Base-by-base conservation (phyloP, 768 basidiomycete species). In the Phaffia tasmanica region DNA sequence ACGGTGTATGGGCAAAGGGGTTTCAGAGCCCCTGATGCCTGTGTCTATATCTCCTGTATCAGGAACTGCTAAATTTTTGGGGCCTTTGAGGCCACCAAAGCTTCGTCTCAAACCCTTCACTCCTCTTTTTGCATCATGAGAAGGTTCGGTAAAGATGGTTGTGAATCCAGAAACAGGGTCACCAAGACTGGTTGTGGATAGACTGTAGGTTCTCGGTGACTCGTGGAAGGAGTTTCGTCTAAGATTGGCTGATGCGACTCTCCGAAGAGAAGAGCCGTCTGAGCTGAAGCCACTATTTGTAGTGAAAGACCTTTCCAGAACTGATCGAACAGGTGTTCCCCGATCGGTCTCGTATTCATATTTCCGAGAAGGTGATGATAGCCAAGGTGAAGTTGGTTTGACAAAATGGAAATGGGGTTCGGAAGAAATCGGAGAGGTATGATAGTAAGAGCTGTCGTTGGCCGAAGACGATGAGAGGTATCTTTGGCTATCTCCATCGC, bases 191-290 rank as follows among this genome's bases (percentile, higher is more conserved):
- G 35, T 42, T 42, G 35, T 42, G 4, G 35, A 42, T 11, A 42
- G 11, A 42, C 11, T 42, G 35, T 42, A 42, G 35, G 35, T 42
- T 42, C 11, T 42, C 11, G 35, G 11, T 42, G 35, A 42, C 4
- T 42, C 35, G 11, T 42, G 35, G 35, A 42, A 42, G 6, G 47
- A 48, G 6, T 46, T 14, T 27, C 59, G 65, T 15, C 65, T 32
- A 7, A 67, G 48, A 23, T 67, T 67, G 3, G 66, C 66, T 19
- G 66, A 67, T 15, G 66, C 66, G 46, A 67, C 66, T 35, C 60
- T 61, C 11, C 60, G 54, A 18, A 67, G 61, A 4, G 66, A 67
- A 15, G 66, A 67, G 16, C 46, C 15, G 48, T 62, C 63, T 1
- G 66, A 67, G 47, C 66, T 56, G 14, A 48, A 32, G 21, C 35